Percentiles rank a stretch among this genome's conserved stretches.
Evolutionary conservation across 805 yeast species (phyloP).

Genomic region (Kuraishia molischiana): DNA sequence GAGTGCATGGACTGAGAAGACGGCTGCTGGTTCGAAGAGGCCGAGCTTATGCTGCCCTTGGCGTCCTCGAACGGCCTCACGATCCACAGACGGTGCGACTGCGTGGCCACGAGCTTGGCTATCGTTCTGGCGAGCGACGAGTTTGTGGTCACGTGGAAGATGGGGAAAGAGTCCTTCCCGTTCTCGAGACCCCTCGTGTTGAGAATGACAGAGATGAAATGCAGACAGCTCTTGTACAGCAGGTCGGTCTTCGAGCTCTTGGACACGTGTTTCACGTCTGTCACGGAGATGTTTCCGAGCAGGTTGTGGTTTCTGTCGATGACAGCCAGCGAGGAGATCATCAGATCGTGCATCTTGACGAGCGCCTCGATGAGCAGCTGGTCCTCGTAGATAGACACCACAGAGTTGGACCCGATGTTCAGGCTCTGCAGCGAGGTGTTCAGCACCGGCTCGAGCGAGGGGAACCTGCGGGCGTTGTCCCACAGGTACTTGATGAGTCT

Average conservation of each 20-base stretch:
- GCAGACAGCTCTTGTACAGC: constrained; percentile 74
- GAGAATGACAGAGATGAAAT: constrained; percentile 78
- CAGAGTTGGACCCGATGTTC: constrained; percentile 62
- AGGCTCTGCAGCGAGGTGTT: constrained; percentile 61
- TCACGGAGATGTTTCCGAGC: constrained; percentile 88
- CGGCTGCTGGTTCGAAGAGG: neutral
- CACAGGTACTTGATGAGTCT: constrained; percentile 76
- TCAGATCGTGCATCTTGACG: constrained; percentile 70
- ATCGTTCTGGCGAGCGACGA: constrained; percentile 81
- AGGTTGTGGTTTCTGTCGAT: constrained; percentile 69
- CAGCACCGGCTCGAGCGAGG: constrained; percentile 66
- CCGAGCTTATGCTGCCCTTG: neutral
- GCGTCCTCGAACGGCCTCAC: constrained; percentile 39
- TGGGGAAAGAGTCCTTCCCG: constrained; percentile 95
- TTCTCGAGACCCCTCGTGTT: constrained; percentile 85
- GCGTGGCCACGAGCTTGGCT: constrained; percentile 93
- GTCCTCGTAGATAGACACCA: constrained; percentile 80
- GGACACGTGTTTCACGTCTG: constrained; percentile 85
- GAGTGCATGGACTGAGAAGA: constrained; percentile 6
- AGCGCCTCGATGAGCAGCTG: constrained; percentile 82
- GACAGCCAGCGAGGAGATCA: constrained; percentile 88
- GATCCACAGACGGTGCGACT: constrained; percentile 83
- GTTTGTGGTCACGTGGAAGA: constrained; percentile 78
- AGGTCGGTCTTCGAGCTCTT: constrained; percentile 80
- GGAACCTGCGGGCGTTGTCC: constrained; percentile 88